Evolutionary conservation across 169 alveolate genomes (phyloP), one percentile per base, ranked within the genome.

Genomic region (Babesia gibsoni): DNA sequence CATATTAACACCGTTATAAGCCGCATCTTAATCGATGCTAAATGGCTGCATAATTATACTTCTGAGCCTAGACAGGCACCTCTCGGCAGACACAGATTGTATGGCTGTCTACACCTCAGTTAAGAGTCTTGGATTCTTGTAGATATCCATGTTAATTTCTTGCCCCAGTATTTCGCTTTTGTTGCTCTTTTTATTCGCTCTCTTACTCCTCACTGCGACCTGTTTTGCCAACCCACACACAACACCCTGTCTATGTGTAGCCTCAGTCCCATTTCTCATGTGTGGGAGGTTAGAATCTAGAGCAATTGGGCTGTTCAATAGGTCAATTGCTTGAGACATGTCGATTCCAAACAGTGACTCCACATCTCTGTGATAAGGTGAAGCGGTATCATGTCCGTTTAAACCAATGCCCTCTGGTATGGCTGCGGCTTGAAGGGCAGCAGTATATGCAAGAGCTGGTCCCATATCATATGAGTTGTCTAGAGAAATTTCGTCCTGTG

Each of bases 231-330:
- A n/a, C n/a, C n/a, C n/a, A n/a, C n/a, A n/a, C n/a, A n/a, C n/a
- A n/a, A n/a, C n/a, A n/a, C n/a, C n/a, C n/a, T n/a, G n/a, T n/a
- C n/a, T n/a, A n/a, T n/a, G n/a, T n/a, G n/a, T n/a, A n/a, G n/a
- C n/a, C n/a, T n/a, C n/a, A n/a, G n/a, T n/a, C n/a, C n/a, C n/a
- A n/a, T 10, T 12, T 16, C 32, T n/a, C 68, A 25, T 4, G 37
- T 14, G 68, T 36, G 12, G 68, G 18, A 10, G 1, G 36, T 12
- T n/a, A n/a, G 53, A 8, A 2, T n/a, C 35, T 8, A 27, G 27
- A 30, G 49, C 72, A 48, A 61, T 8, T 14, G 72, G 72, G 37
- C 46, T 56, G 20, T 42, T 61, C 46, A 61, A 29, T 30, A 61
- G 2, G 50, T 42, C 72, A 43, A 61, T 41, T 4, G 72, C 59